Percentiles rank a stretch among this genome's conserved stretches.
These are phyloP conservation scores for Tranzscheliella williamsii DNA, from an alignment of 1,284 basidiomycete species.

Conservation along the genomic window DNA sequence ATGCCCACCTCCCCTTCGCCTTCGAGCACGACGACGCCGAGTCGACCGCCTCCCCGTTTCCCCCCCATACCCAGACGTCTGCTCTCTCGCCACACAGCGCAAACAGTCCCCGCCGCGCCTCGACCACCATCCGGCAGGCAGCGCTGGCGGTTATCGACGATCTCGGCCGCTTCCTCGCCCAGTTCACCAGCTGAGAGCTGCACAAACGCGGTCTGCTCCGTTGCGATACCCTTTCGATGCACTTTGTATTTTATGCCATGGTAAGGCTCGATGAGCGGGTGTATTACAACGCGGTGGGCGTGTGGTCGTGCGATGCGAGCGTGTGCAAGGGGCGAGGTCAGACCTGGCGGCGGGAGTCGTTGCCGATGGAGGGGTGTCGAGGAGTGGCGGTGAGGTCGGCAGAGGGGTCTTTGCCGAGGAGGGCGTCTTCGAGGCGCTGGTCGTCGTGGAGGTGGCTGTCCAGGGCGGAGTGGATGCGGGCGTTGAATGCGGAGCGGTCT, in stretches of 20 bases:
- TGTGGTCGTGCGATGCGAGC: no score
- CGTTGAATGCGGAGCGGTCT: slow-evolving; percentile 11
- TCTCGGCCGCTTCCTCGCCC: slow-evolving; percentile 17
- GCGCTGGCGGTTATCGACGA: slow-evolving; percentile 21
- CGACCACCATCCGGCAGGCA: slow-evolving; percentile 18
- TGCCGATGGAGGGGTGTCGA: slow-evolving; percentile 26
- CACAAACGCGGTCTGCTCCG: no score
- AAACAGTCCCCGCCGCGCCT: not conserved
- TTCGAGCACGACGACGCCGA: slow-evolving; percentile 5
- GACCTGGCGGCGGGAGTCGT: slow-evolving; percentile 23
- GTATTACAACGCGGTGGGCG: no score
- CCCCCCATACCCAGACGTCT: not conserved
- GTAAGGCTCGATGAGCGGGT: no score
- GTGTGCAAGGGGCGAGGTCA: no score
- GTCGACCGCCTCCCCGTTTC: not conserved
- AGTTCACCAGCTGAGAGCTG: no score
- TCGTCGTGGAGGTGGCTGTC: slow-evolving; percentile 29
- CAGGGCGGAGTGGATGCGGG: slow-evolving; percentile 14
- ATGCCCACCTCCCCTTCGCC: slow-evolving; percentile 10
- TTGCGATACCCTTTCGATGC: no score
- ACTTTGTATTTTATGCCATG: no score
- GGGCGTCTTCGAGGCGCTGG: slow-evolving; percentile 28
- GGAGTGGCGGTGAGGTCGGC: slow-evolving; percentile 1
- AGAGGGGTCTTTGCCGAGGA: slow-evolving; percentile 24
- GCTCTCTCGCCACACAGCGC: not conserved